Base-by-base conservation (phyloP, 169 alveolate genomes). In the Theileria annulata region DNA sequence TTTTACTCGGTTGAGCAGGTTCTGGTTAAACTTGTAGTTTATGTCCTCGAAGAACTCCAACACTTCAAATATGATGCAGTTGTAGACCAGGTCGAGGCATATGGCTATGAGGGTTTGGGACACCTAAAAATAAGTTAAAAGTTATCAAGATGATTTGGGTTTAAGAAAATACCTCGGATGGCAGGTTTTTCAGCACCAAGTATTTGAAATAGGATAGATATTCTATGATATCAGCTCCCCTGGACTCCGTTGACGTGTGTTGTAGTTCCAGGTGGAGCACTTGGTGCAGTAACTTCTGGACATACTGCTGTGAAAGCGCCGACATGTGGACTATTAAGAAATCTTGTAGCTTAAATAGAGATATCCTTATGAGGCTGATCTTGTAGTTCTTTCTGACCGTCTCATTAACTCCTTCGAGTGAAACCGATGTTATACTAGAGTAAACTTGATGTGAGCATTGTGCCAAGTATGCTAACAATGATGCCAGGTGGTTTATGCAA, bases 221-320 rank as follows among this genome's bases (percentile, higher is more conserved):
- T 28, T 62, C 71, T n/a, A 63, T 21, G 13, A 73, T 66, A 23
- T 76, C 86, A 21, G 70, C 66, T 12, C 82, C 86, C 58, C 49
- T 31, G 10, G 56, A n/a, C 25, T 28, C 64, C 30, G 68, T 8
- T n/a, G 58, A 42, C 54, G 66, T 48, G 72, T 73, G 48, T 23
- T 54, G 48, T 23, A 51, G 19, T 49, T 64, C 71, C 60, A 75
- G 35, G 58, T 66, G 51, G 17, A 62, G 48, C 2, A 37, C 31
- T 33, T 74, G 25, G 49, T 64, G 54, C 21, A 82, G 28, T 5
- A 82, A 51, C 62, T 67, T 82, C 67, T 82, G 89, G 31, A 71
- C 64, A 12, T 49, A 71, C 71, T 82, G 89, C 77, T 82, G 89
- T 15, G 62, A 23, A 35, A 82, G 69, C 3, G 89, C 85, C 19